Conservation (phyloP, 441 rosid genomes). For the Adansonia madagascariensis region DNA sequence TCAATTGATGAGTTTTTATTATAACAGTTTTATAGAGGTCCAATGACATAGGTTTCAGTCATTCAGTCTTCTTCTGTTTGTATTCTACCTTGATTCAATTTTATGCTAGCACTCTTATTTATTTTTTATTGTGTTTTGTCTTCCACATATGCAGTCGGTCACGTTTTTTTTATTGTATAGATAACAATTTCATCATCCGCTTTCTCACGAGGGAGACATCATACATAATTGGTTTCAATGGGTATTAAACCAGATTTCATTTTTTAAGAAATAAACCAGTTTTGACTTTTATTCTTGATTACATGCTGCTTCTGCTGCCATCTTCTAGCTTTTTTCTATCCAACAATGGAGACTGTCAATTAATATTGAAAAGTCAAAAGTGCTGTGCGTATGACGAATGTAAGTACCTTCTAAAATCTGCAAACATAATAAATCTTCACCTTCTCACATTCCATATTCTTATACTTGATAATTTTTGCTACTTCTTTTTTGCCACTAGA, state of each 20-base stretch:
- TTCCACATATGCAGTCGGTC: background rate
- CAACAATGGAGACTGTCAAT: background rate
- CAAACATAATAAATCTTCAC: background rate
- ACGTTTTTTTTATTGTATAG: background rate
- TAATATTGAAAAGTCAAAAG: background rate
- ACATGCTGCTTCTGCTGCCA: background rate
- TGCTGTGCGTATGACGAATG: background rate
- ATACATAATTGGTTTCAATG: background rate
- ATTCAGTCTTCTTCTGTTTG: background rate
- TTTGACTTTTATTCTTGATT: background rate
- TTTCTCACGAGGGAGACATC: background rate
- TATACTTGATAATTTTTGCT: background rate
- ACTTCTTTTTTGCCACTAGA: background rate
- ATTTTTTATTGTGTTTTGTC: background rate
- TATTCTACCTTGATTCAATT: background rate
- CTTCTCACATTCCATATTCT: background rate
- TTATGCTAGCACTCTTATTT: background rate
- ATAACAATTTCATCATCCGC: background rate
- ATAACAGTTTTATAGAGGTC: constrained; percentile 2
- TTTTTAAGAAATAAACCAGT: background rate
- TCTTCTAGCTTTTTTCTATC: background rate
- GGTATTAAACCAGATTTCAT: background rate
- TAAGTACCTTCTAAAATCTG: background rate
- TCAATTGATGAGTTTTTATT: background rate
- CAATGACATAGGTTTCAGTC: background rate